These are phyloP conservation scores for Gossypium turneri DNA, from an alignment of 345 rosid genomes.

Conservation along the genomic window DNA sequence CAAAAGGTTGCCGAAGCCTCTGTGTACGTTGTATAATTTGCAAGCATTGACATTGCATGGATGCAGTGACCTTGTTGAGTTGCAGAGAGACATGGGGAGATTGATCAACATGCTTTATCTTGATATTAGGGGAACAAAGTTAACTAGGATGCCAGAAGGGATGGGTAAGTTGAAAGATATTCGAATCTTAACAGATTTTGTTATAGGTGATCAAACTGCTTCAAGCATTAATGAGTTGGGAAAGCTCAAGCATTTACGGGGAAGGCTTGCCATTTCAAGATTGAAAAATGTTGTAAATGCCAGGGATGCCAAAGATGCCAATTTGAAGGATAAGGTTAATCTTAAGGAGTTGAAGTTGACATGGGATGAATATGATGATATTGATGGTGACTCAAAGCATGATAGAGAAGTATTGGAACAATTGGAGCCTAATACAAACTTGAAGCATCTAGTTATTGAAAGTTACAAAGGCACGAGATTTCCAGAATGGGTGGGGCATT, in stretches of 20 bases:
- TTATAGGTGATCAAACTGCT: slow-evolving; percentile 24
- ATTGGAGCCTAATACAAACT: too few relatives aligned
- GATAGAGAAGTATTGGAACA: too few relatives aligned
- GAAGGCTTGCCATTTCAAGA: slow-evolving; percentile 35
- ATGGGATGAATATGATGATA: too few relatives aligned
- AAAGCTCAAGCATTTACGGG: slow-evolving; percentile 26
- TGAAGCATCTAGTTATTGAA: too few relatives aligned
- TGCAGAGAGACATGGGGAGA: slow-evolving; percentile 31
- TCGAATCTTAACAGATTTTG: slow-evolving; percentile 32
- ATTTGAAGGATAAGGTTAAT: background rate
- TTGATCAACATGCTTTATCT: slow-evolving; percentile 33
- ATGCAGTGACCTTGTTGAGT: slow-evolving; percentile 22
- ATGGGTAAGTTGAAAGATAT: slow-evolving; percentile 29
- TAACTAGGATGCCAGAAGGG: slow-evolving; percentile 32
- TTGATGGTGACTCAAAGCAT: too few relatives aligned
- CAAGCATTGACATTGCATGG: slow-evolving; percentile 28
- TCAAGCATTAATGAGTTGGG: slow-evolving; percentile 28
- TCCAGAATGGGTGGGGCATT: too few relatives aligned
- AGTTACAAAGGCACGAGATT: too few relatives aligned
- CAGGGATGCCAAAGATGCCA: slow-evolving; percentile 1
- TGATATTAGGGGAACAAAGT: slow-evolving; percentile 18
- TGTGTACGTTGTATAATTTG: slow-evolving; percentile 27
- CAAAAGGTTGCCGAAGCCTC: background rate
- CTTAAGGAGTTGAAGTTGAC: background rate
- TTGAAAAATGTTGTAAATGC: slow-evolving; percentile 22